Evolutionary conservation across 2,329 filamentous ascomycete genomes (phyloP).

Genomic region (Drechslera avenae): DNA sequence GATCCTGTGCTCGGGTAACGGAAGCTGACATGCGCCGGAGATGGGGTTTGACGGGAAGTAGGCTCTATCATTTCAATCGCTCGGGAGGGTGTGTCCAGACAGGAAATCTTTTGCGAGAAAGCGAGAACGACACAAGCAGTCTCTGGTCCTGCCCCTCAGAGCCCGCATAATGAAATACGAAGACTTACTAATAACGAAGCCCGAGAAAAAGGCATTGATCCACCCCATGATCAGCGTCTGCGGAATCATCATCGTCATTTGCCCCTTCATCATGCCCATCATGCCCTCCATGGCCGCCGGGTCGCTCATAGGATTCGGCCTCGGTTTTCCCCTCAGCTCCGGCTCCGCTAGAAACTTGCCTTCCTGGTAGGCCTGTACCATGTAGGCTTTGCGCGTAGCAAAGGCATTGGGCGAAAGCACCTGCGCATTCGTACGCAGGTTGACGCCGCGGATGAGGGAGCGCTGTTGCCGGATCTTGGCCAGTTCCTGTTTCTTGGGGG

Average conservation of each 20-base stretch:
- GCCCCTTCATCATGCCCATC: constrained; percentile 99
- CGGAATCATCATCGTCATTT: constrained; percentile 99
- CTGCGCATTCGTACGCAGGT: constrained; percentile 80
- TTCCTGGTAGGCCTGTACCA: constrained; percentile 80
- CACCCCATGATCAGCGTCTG: constrained; percentile 99
- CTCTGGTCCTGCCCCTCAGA: too few relatives aligned
- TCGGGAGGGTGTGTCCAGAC: too few relatives aligned
- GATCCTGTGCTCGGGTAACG: too few relatives aligned
- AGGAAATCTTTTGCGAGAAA: too few relatives aligned
- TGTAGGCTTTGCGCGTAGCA: constrained; percentile 75
- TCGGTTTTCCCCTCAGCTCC: constrained; percentile 81
- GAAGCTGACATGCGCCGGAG: too few relatives aligned
- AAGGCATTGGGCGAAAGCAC: constrained; percentile 80
- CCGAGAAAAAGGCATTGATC: constrained; percentile 99
- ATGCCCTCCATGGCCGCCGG: constrained; percentile 98
- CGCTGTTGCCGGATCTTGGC: constrained; percentile 82
- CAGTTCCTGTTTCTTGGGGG: constrained; percentile 81
- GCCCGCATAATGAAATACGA: not conserved
- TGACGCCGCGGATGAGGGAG: constrained; percentile 80
- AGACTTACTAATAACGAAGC: constrained; percentile 89
- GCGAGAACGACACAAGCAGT: too few relatives aligned
- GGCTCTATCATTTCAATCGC: too few relatives aligned
- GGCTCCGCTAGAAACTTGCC: constrained; percentile 90
- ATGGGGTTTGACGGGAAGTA: too few relatives aligned
- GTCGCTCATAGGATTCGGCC: constrained; percentile 92